Base-by-base conservation (phyloP, 1,139 yeast genomes). In the Wickerhamomyces sp. region DNA sequence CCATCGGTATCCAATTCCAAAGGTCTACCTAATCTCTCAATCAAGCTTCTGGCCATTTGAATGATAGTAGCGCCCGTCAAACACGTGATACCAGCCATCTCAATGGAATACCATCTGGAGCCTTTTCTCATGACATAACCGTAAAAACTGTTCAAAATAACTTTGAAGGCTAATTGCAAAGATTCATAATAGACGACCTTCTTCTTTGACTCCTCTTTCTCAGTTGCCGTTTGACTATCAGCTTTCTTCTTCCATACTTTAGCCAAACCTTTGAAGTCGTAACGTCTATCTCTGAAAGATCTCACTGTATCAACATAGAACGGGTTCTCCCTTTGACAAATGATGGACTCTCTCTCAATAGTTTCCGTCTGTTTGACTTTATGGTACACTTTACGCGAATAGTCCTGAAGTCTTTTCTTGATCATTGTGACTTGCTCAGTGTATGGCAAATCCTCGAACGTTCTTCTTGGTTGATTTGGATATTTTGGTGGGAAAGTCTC, bases 71-170 rank as follows among this genome's bases (percentile, higher is more conserved):
- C 96, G 39, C 99, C 99, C 0, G 98, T 93, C 36, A 89, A 70
- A 70, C 98, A 93, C 0, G 99, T 93, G 14, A 93, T 94, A 43
- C 98, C 99, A 0, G 98, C 99, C 98, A 93, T 93, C 60, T 91
- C 98, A 94, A 93, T 89, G 0, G 98, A 91, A 54, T 89, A 93
- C 99, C 99, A 93, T 43, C 99, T 72, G 0, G 97, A 89, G 23
- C 98, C 99, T 54, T 91, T 93, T 62, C 99, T 75, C 98, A 93
- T 93, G 16, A 91, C 98, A 55, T 93, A 93, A 31, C 99, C 99
- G 52, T 93, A 93, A 56, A 93, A 93, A 0, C 98, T 91, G 55
- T 93, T 93, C 52, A 93, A 70, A 64, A 93, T 93, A 52, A 91
- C 97, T 54, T 93, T 93, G 58, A 93, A 98, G 0, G 98, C 98